Percentiles rank a stretch among this genome's conserved stretches.
Evolutionary conservation across 371 early-diverging fungal species (phyloP).

Genomic region (Mucor lusitanicus): DNA sequence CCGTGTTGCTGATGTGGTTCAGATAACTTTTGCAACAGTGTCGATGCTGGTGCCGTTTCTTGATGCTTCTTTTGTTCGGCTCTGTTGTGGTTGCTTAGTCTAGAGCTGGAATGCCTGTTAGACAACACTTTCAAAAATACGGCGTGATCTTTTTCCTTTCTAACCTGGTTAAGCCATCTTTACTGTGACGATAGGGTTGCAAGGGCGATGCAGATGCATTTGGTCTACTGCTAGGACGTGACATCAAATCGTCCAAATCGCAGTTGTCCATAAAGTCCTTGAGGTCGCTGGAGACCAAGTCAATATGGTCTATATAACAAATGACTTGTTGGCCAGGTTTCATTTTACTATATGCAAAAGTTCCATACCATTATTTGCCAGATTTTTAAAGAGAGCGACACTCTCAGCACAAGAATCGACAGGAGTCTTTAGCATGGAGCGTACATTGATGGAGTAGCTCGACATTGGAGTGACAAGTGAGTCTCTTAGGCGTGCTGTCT

Average conservation of each 20-base stretch:
- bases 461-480: slow-evolving; percentile 22
- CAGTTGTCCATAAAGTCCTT: not conserved
- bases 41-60: not conserved
- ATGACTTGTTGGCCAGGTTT: not conserved
- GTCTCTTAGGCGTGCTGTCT: slow-evolving; percentile 5
- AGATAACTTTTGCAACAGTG: not conserved
- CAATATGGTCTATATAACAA: not conserved
- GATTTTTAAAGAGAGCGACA: slow-evolving; percentile 10
- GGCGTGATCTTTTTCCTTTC: not conserved
- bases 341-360: not conserved
- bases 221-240: not conserved
- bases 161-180: not conserved
- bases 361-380: not conserved
- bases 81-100: not conserved
- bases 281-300: not conserved
- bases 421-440: not conserved
- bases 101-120: not conserved
- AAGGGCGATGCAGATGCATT: not conserved
- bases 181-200: not conserved
- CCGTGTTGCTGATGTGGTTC: not conserved
- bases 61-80: not conserved
- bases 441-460: not conserved
- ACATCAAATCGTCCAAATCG: slow-evolving; percentile 1
- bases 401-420: slow-evolving; percentile 13
- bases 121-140: not conserved